Conservation (phyloP, 345 rosid species). For the Lepidium didymum region DNA sequence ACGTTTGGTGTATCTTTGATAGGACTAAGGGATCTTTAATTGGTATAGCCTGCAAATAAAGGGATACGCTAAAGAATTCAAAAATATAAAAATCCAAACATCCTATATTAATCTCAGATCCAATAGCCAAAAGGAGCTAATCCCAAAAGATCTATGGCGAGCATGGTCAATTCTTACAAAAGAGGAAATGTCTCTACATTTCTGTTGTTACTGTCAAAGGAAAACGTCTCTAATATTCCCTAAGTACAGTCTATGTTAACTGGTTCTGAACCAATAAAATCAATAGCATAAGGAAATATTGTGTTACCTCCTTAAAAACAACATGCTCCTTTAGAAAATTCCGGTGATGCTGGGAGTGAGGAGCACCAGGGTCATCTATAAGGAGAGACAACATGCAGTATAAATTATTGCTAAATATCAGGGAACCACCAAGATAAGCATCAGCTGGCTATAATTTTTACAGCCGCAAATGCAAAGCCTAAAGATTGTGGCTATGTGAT, state of each 20-base stretch:
- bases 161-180: background rate
- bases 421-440: background rate
- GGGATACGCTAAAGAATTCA: background rate
- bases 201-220: background rate
- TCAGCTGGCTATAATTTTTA: background rate
- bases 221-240: background rate
- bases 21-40: constrained; percentile 74
- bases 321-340: constrained; percentile 85
- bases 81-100: background rate
- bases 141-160: background rate
- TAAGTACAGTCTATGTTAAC: background rate
- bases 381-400: constrained; percentile 2
- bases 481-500: background rate
- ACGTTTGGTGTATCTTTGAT: constrained; percentile 96
- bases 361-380: constrained; percentile 86
- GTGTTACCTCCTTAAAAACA: constrained; percentile 86
- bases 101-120: background rate
- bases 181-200: background rate
- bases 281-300: background rate
- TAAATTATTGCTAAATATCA: constrained; percentile 5
- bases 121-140: background rate
- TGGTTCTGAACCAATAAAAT: background rate
- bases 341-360: constrained; percentile 75
- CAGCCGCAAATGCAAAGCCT: background rate
- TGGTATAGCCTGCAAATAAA: constrained; percentile 67